These are phyloP conservation scores for Morella rubra DNA, from an alignment of 306 rosid species.

Conservation along the genomic window DNA sequence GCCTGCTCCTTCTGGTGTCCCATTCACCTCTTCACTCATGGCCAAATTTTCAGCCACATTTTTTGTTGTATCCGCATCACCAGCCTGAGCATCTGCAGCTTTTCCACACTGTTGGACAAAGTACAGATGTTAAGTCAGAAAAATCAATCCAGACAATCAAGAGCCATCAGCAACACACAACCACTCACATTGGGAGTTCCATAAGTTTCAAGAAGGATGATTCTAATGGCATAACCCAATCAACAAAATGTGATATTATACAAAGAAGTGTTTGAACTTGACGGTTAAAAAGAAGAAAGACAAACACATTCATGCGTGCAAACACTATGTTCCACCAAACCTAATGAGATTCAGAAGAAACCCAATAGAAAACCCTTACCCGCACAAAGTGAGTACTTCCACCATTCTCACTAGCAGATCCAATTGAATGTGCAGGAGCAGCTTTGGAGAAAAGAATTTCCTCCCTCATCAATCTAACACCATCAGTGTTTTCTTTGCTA, in stretches of 20 bases:
- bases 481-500: constrained; percentile 50
- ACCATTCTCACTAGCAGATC: constrained; percentile 62
- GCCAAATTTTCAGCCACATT: constrained; percentile 30
- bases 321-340: neutral
- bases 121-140: neutral
- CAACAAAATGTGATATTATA: neutral
- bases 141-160: neutral
- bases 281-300: neutral
- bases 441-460: constrained; percentile 42
- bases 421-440: constrained; percentile 56
- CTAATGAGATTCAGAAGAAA: neutral
- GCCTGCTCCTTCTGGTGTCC: constrained; percentile 47
- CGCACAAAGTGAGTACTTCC: constrained; percentile 55
- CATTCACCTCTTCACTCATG: constrained; percentile 90
- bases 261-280: neutral
- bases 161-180: constrained; percentile 1
- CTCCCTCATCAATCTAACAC: constrained; percentile 35
- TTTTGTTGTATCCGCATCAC: constrained; percentile 38
- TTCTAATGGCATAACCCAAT: neutral
- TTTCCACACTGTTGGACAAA: constrained; percentile 45
- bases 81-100: constrained; percentile 41
- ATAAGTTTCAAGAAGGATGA: neutral
- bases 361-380: constrained; percentile 44
- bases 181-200: neutral
- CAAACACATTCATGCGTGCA: neutral